A percentile compares a stretch with the other conserved stretches of the same genome.
These are phyloP conservation scores for Ascochyta koolunga DNA, from an alignment of 2,329 filamentous ascomycete genomes.

Conservation along the genomic window DNA sequence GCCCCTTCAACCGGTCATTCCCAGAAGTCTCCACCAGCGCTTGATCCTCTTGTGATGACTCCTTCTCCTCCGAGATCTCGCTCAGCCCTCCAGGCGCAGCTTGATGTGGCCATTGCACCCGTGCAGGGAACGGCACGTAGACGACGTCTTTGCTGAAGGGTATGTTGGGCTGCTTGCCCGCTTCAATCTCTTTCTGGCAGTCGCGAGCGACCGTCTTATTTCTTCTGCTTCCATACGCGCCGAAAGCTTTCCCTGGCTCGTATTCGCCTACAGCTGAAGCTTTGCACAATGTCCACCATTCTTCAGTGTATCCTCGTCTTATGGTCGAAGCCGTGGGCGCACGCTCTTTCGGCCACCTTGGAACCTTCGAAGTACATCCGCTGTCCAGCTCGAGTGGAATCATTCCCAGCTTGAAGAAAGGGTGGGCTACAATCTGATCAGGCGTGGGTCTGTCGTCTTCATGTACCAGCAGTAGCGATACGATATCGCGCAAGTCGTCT, in stretches of 20 bases:
- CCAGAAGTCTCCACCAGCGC: slow-evolving; percentile 54
- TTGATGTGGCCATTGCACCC: slow-evolving; percentile 46
- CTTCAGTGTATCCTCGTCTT: slow-evolving; percentile 56
- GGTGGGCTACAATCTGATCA: slow-evolving; percentile 78
- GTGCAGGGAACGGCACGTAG: slow-evolving; percentile 54
- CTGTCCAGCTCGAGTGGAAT: slow-evolving; percentile 64
- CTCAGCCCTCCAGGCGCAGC: slow-evolving; percentile 39
- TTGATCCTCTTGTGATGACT: slow-evolving; percentile 46
- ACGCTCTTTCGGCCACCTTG: slow-evolving; percentile 54
- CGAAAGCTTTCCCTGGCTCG: slow-evolving; percentile 53
- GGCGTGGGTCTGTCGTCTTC: slow-evolving; percentile 76
- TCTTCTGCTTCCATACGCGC: slow-evolving; percentile 54
- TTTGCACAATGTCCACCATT: slow-evolving; percentile 58
- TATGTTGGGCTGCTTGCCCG: slow-evolving; percentile 55
- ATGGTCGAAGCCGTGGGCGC: slow-evolving; percentile 53
- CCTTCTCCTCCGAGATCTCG: slow-evolving; percentile 51
- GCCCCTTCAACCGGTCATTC: slow-evolving; percentile 49
- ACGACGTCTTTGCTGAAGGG: slow-evolving; percentile 57
- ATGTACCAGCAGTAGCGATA: slow-evolving; percentile 76
- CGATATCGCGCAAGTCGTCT: slow-evolving; percentile 76
- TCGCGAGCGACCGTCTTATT: slow-evolving; percentile 58
- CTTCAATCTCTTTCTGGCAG: slow-evolving; percentile 56
- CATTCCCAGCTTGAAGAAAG: slow-evolving; percentile 78
- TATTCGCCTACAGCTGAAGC: slow-evolving; percentile 58
- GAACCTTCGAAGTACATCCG: slow-evolving; percentile 53